Percentiles rank a stretch among this genome's conserved stretches.
Conservation (phyloP, 176 grass and related monocot genomes). For the Hordeum marinum region DNA sequence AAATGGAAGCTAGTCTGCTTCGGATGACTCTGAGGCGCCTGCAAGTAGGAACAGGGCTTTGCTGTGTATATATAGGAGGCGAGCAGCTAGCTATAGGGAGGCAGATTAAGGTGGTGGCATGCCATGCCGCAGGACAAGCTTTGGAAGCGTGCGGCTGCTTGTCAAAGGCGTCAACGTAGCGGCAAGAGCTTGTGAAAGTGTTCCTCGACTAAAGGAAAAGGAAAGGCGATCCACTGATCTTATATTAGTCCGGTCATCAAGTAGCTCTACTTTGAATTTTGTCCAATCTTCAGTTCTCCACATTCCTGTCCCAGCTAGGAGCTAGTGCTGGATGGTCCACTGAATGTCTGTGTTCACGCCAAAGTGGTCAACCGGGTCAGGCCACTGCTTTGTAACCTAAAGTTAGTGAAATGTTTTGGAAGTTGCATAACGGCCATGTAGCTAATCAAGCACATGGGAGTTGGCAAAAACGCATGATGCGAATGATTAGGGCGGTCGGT, state of each 20-base stretch:
- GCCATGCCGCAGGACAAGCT: conserved; percentile 38
- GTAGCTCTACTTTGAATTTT: too few relatives aligned
- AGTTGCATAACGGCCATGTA: neutral
- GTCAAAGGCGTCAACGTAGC: conserved; percentile 26
- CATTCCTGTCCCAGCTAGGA: too few relatives aligned
- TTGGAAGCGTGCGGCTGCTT: conserved; percentile 70
- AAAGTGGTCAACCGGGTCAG: neutral
- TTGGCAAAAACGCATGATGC: too few relatives aligned
- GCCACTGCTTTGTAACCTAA: neutral
- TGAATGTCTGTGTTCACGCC: neutral
- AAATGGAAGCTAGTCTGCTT: neutral
- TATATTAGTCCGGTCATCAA: neutral
- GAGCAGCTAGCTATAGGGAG: neutral
- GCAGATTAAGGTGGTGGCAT: neutral
- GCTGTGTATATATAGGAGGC: conserved; percentile 39
- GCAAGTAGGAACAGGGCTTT: neutral
- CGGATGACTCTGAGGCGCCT: neutral
- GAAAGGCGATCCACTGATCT: too few relatives aligned
- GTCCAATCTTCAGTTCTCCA: too few relatives aligned
- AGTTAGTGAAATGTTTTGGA: neutral
- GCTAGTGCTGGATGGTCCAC: too few relatives aligned
- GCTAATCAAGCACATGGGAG: too few relatives aligned
- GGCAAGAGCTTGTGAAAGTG: neutral
- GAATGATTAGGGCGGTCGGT: neutral
- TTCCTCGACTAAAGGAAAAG: neutral